Evolutionary conservation across 2,329 filamentous ascomycete species (phyloP).

Genomic region (Epicoccum sorghinum): DNA sequence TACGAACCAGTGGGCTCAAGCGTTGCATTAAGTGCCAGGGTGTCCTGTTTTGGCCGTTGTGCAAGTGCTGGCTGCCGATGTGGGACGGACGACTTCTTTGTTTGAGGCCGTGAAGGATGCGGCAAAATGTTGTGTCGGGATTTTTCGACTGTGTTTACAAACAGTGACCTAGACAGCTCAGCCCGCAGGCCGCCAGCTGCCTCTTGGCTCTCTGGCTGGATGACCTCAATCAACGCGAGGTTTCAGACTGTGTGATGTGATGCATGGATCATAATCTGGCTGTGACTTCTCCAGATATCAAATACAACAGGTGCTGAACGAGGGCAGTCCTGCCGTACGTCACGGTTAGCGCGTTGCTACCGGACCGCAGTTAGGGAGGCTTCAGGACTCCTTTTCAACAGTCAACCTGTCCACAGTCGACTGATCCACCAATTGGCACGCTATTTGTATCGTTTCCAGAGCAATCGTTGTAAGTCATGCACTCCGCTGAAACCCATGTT

Average conservation of each 20-base stretch:
- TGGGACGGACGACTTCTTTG: not conserved
- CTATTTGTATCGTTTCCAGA: constrained; percentile 13
- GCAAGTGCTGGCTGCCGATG: not conserved
- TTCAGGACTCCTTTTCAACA: constrained; percentile 11
- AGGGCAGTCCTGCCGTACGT: constrained; percentile 12
- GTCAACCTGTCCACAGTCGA: constrained; percentile 10
- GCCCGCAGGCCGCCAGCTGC: not conserved
- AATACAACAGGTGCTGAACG: constrained; percentile 5
- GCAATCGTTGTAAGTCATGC: constrained; percentile 29
- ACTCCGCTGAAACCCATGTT: constrained; percentile 21
- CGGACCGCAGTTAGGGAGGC: constrained; percentile 6
- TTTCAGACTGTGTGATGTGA: constrained; percentile 14
- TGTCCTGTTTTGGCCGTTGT: constrained; percentile 4
- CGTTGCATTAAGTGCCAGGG: constrained; percentile 18
- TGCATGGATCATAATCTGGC: constrained; percentile 16
- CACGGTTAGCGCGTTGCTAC: constrained; percentile 11
- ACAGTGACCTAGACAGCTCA: constrained; percentile 4
- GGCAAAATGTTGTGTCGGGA: constrained; percentile 3
- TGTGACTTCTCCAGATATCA: constrained; percentile 7
- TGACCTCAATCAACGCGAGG: constrained; percentile 1
- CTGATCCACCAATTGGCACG: constrained; percentile 7
- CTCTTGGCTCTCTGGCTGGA: not conserved
- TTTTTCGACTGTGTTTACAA: constrained; percentile 8
- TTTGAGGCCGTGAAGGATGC: not conserved
- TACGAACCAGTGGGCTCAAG: constrained; percentile 20